Evolutionary conservation across 2,329 filamentous ascomycete species (phyloP).

Genomic region (Apiospora hydei): DNA sequence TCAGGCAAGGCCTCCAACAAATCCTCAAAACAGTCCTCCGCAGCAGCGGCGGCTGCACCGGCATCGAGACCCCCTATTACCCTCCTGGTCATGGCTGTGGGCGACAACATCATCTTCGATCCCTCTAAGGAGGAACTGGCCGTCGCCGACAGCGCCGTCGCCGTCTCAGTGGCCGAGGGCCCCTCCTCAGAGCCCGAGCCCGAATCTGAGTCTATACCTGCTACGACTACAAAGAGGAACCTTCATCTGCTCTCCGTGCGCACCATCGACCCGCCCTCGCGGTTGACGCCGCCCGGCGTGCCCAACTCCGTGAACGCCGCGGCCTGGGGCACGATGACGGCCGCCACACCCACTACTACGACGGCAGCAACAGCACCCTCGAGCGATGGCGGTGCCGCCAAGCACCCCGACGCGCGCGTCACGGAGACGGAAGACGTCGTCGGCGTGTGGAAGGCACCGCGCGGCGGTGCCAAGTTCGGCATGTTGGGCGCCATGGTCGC

Average conservation of each 20-base stretch:
- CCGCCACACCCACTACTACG: background rate
- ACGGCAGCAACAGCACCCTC: background rate
- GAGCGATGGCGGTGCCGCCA: constrained; percentile 42
- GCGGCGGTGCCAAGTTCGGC: constrained; percentile 81
- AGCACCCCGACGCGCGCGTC: constrained; percentile 49
- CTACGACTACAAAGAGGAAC: constrained; percentile 40
- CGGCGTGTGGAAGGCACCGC: constrained; percentile 85
- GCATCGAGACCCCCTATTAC: constrained; percentile 78
- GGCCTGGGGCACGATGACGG: constrained; percentile 45
- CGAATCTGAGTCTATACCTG: background rate
- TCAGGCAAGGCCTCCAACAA: constrained; percentile 23
- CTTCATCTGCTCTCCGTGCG: constrained; percentile 72
- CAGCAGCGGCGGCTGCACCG: constrained; percentile 32
- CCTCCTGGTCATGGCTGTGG: constrained; percentile 86
- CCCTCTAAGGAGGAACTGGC: constrained; percentile 90
- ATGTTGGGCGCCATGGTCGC: constrained; percentile 78
- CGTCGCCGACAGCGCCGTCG: constrained; percentile 88
- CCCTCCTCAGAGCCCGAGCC: constrained; percentile 9
- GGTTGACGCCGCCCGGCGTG: constrained; percentile 75
- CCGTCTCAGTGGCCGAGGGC: constrained; percentile 75
- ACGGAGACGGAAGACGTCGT: constrained; percentile 65
- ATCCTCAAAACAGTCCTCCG: constrained; percentile 28
- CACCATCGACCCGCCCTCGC: constrained; percentile 77
- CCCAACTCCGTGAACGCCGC: constrained; percentile 69
- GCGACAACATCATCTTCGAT: constrained; percentile 91